A percentile compares a stretch with the other conserved stretches of the same genome.
Conservation (phyloP, 805 yeast species). For the Starmerella etchellsii region DNA sequence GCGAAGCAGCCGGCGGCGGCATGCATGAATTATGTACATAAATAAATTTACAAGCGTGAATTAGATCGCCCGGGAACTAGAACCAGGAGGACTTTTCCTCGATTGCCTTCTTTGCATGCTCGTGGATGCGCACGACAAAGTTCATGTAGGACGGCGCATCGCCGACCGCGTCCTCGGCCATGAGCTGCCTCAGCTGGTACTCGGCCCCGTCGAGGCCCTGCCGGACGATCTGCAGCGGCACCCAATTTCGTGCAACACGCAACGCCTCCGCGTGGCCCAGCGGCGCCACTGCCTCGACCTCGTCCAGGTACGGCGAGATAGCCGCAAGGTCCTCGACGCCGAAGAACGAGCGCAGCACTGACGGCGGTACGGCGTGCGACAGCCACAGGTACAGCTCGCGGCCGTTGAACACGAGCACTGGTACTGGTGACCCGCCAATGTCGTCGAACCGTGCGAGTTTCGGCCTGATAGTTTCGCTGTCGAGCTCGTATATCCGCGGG, state of each 20-base stretch:
- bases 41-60: too few species aligned
- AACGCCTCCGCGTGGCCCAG: constrained; percentile 20
- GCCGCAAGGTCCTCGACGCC: constrained; percentile 37
- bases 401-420: constrained; percentile 61
- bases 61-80: too few species aligned
- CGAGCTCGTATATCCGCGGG: constrained; percentile 42
- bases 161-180: constrained; percentile 59
- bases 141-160: constrained; percentile 41
- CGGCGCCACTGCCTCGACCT: constrained; percentile 32
- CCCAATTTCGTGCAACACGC: constrained; percentile 29
- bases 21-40: too few species aligned
- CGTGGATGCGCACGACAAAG: constrained; percentile 56
- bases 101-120: constrained; percentile 28
- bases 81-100: constrained; percentile 11
- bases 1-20: too few species aligned
- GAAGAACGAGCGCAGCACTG: constrained; percentile 53
- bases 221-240: constrained; percentile 49
- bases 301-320: constrained; percentile 39
- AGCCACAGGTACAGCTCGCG: constrained; percentile 24
- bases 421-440: constrained; percentile 43
- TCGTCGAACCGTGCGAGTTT: constrained; percentile 12
- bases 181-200: constrained; percentile 39
- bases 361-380: constrained; percentile 37
- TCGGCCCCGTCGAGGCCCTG: constrained; percentile 53
- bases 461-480: neutral